These are phyloP conservation scores for Marsdenia floribunda DNA, from an alignment of 257 asterid genomes.

Conservation along the genomic window DNA sequence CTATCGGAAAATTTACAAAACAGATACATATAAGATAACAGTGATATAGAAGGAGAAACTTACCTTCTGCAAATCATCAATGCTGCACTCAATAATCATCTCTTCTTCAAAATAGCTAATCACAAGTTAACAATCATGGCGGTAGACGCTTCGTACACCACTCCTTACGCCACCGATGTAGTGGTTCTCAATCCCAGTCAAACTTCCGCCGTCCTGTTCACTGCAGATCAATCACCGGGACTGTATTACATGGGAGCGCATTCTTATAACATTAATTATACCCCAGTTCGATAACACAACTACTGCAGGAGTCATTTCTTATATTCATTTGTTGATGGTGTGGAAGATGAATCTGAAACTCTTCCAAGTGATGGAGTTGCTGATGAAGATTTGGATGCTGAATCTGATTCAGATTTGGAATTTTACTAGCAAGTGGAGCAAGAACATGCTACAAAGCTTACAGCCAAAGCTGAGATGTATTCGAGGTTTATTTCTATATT, in stretches of 20 bases:
- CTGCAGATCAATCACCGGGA: conserved; percentile 38
- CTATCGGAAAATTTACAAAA: too few relatives aligned
- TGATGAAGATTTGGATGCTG: conserved; percentile 31
- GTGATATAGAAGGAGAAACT: too few relatives aligned
- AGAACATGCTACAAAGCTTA: conserved; percentile 61
- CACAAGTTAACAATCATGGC: conserved; percentile 58
- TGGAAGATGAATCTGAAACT: conserved; percentile 34
- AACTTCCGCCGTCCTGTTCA: conserved; percentile 56
- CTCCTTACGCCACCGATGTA: conserved; percentile 62
- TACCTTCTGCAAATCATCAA: conserved; percentile 28
- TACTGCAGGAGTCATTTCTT: too few relatives aligned
- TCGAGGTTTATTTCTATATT: conserved; percentile 49
- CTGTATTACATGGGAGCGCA: too few relatives aligned
- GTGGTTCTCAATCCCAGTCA: conserved; percentile 63
- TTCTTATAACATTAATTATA: too few relatives aligned
- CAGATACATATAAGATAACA: too few relatives aligned
- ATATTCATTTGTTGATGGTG: conserved; percentile 40
- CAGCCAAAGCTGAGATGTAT: conserved; percentile 63
- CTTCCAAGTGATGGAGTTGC: conserved; percentile 43
- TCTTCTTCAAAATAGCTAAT: conserved; percentile 33
- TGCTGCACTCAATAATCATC: conserved; percentile 57
- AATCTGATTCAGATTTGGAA: conserved; percentile 58
- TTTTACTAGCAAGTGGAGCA: conserved; percentile 56
- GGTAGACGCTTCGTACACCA: conserved; percentile 61
- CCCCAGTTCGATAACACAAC: too few relatives aligned